Base-by-base conservation (phyloP, 352 stramenopile genomes). In the Albugo candida region DNA sequence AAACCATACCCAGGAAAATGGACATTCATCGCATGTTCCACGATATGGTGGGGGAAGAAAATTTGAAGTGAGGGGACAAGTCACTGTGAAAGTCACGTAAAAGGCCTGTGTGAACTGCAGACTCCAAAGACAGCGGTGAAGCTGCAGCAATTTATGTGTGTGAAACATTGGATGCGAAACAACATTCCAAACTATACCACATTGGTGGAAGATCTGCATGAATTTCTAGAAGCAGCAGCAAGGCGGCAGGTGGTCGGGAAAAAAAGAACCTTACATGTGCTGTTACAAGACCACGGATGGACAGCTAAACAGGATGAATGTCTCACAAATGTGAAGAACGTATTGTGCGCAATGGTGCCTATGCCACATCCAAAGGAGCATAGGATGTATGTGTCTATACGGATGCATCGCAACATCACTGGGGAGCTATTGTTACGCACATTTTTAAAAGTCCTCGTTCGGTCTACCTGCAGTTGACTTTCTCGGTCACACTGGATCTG, bases 61-160 rank as follows among this genome's bases (percentile, higher is more conserved):
- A 14, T 14, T 41, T 41, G 14, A 16, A 16, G 14, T 16, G 14
- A 41, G 16, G 49, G 49, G 27, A 19, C 52, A 36, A 44, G 39
- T 20, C 35, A 54, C 42, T 35, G 52, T 44, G 17, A 34, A 17
- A 27, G 52, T n/a, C 20, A 45, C 13, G 36, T 54, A 14, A 13
- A 14, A 16, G 49, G 49, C 19, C n/a, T 54, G 13, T 14, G 34
- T 27, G 41, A 53, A 10, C 20, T 54, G 13, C 18, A 11, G 11
- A 27, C 41, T 19, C 49, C 49, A 5, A n/a, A 13, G 31, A 53
- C 37, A 20, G 5, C 5, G 13, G 62, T 40, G 0, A 58, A 67
- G 0, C 36, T 68, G 2, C 57, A 61, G n/a, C 53, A 64, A 38
- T 65, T 59, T 11, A 13, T 69, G 1, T 65, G 58, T 41, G 57